Base-by-base conservation (phyloP, 345 rosid species). In the Isatis tinctoria region DNA sequence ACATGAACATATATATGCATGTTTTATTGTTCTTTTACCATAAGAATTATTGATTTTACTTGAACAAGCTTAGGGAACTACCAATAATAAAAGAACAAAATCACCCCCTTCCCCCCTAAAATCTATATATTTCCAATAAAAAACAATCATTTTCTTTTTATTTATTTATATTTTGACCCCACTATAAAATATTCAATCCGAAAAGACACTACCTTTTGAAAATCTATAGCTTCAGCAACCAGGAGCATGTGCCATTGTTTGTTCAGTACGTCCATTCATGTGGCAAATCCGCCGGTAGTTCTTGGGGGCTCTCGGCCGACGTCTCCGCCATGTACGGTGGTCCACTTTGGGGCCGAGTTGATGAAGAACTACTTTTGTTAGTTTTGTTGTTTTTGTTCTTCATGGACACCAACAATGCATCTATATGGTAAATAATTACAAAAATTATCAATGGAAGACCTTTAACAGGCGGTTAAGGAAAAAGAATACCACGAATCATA, bases 201-300 rank as follows among this genome's bases (percentile, higher is more conserved):
- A 75, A 75, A 66, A 65, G 73, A 60, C 69, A 33, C 62, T 67
- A 68, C 57, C 79, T 60, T 68, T 40, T 40, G 40, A 67, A 60
- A 60, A 52, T 57, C 79, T 69, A 53, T 0, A 52, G 30, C 41
- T 56, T 54, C 59, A 64, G 41, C 73, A 67, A 48, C 39, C 41
- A 60, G 61, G 39, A 61, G 58, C 74, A 75, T 44, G 70, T 44
- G 65, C 37, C 26, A 24, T 6, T 69, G 65, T 69, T 53, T 27
- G 26, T 22, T 78, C 65, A 93, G 59, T 90, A 93, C 8, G 92
- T 85, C 97, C 98, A 89, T 72, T 93, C 98, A 5, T 85, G 90
- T 36, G 97, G 98, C 37, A 93, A 80, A 69, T 65, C 78, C 10
- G 82, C 65, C 27, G 48, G 59, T 54, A 43, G 70, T 35, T 86